phyloP scores from a whole-genome alignment of 1,284 basidiomycete genomes.

The Sphagnurus paluster region DNA sequence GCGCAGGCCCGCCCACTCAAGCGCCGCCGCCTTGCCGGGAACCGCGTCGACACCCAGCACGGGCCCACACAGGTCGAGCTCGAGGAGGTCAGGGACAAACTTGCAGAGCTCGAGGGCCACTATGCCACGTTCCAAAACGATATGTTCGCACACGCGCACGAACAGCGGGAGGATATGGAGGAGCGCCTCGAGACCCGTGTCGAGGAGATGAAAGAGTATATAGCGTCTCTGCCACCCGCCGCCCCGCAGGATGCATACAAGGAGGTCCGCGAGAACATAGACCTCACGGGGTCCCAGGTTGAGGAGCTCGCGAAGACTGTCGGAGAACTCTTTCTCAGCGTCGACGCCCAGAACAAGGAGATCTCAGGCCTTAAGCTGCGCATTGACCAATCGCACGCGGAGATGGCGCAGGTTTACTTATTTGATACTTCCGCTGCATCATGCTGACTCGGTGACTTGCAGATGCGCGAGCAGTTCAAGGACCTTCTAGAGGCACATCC shows the following conservation, averaged over 20 bases:
- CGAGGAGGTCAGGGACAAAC: conserved; percentile 37
- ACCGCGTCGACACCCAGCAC: conserved; percentile 14
- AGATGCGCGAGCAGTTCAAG: conserved; percentile 31
- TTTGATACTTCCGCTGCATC: neutral
- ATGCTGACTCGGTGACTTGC: neutral
- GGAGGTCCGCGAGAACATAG: conserved; percentile 23
- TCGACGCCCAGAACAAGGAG: conserved; percentile 27
- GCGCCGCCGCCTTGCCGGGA: conserved; percentile 34
- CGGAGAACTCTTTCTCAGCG: conserved; percentile 33
- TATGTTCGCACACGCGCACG: conserved; percentile 36
- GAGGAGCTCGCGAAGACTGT: conserved; percentile 39
- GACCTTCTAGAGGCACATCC: conserved; percentile 21
- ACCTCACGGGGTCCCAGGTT: conserved; percentile 34
- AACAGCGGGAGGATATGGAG: conserved; percentile 38
- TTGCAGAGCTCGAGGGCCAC: conserved; percentile 38
- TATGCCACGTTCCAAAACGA: conserved; percentile 45
- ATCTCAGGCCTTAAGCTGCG: conserved; percentile 30
- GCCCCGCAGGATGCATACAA: conserved; percentile 11
- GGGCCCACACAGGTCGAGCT: conserved; percentile 26
- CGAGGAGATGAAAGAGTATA: conserved; percentile 34
- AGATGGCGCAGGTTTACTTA: conserved; percentile 8
- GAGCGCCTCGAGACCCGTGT: conserved; percentile 35
- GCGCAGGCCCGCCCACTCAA: conserved; percentile 34
- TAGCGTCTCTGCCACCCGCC: conserved; percentile 18
- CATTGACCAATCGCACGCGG: conserved; percentile 32